Evolutionary conservation across 2,329 filamentous ascomycete species (phyloP).

Genomic region (Fusarium azukiicola): DNA sequence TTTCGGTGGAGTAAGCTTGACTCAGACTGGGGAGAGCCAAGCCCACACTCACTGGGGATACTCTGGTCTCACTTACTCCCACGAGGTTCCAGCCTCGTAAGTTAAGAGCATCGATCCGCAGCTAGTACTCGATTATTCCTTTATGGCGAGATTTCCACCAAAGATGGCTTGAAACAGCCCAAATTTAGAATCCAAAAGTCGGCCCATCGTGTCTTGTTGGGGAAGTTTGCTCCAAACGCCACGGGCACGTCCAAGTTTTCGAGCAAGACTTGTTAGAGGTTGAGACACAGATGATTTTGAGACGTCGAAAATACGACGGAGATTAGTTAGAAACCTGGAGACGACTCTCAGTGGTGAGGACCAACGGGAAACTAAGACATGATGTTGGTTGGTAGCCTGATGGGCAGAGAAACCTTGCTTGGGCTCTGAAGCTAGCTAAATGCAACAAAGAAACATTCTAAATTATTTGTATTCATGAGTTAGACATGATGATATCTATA

Average conservation of each 20-base stretch:
- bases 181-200: background rate
- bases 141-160: background rate
- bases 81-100: background rate
- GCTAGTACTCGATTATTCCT: background rate
- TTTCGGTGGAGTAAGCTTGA: background rate
- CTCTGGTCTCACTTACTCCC: background rate
- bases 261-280: conserved; percentile 10
- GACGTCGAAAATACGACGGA: background rate
- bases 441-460: background rate
- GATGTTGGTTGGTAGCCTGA: background rate
- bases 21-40: background rate
- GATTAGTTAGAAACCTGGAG: background rate
- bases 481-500: background rate
- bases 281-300: conserved; percentile 12
- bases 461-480: background rate
- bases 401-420: background rate
- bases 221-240: background rate
- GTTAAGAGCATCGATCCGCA: background rate
- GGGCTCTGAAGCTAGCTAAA: background rate
- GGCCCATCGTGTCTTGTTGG: background rate
- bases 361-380: conserved; percentile 12
- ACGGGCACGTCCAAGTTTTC: background rate
- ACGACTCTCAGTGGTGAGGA: background rate
- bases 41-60: background rate
- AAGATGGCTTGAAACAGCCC: background rate